A percentile compares a stretch with the other conserved stretches of the same genome.
Conservation (phyloP, 495 filamentous ascomycete species). For the Penicillium turbatum region DNA sequence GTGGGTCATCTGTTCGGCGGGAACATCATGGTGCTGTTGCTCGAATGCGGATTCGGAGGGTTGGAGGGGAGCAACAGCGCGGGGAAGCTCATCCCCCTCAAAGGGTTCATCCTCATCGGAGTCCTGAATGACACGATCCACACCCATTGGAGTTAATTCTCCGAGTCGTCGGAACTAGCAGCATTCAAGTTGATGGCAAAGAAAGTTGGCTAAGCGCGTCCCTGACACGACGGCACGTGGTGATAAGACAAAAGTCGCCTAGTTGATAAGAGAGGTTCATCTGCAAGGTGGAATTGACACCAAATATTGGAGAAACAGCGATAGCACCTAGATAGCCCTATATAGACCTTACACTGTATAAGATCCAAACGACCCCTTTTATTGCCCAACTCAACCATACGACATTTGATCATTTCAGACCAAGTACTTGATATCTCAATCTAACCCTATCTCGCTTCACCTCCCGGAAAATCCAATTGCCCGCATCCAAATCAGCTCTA, state of each 20-base stretch:
- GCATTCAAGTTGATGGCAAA: slow-evolving; percentile 2
- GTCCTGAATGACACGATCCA: slow-evolving; percentile 45
- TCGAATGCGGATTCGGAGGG: slow-evolving; percentile 10
- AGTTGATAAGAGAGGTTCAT: no score
- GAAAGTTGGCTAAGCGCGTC: slow-evolving; percentile 28
- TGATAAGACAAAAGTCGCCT: slow-evolving; percentile 21
- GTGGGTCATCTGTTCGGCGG: slow-evolving; percentile 12
- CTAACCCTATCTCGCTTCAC: no score
- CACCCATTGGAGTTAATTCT: slow-evolving; percentile 24
- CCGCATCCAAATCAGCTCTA: slow-evolving; percentile 10
- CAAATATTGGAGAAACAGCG: neutral
- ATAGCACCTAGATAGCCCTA: no score
- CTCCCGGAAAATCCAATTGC: neutral
- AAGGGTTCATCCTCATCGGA: slow-evolving; percentile 47
- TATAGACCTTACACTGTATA: no score
- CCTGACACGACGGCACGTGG: slow-evolving; percentile 34
- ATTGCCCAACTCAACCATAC: no score
- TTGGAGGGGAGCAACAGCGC: slow-evolving; percentile 19
- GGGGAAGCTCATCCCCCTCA: slow-evolving; percentile 26
- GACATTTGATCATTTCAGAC: no score
- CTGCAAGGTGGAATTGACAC: neutral
- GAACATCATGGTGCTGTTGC: slow-evolving; percentile 16
- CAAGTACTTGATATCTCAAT: no score
- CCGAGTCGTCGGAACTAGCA: neutral
- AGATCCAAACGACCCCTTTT: no score